phyloP scores from a whole-genome alignment of 164 flowering plant species.

The Magnolia sinica region DNA sequence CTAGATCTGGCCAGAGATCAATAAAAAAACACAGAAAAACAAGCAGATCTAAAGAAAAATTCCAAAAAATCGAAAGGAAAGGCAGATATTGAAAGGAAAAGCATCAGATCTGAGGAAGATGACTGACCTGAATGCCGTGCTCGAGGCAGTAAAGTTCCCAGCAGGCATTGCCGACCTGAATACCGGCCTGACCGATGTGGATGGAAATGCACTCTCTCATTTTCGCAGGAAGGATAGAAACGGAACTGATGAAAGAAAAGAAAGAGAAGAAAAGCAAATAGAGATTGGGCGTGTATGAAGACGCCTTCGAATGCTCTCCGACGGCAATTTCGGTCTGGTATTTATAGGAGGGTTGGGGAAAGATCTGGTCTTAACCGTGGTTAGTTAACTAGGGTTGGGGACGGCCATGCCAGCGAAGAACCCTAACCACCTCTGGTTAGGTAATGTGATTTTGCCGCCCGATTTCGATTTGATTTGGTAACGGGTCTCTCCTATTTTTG shows the following conservation, averaged over 20 bases:
- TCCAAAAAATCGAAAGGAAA: not conserved
- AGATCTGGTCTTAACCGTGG: constrained; percentile 22
- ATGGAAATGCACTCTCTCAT: constrained; percentile 64
- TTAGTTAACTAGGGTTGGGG: constrained; percentile 26
- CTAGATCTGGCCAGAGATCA: not conserved
- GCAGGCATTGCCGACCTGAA: constrained; percentile 51
- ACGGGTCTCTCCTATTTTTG: not conserved
- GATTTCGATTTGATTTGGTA: constrained; percentile 3
- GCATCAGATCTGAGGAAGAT: not conserved
- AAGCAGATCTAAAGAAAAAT: not conserved
- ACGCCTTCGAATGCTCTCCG: constrained; percentile 24
- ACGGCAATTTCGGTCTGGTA: not conserved
- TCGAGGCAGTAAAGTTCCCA: constrained; percentile 52
- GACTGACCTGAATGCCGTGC: constrained; percentile 47
- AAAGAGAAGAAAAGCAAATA: not conserved
- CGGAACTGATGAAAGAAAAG: not conserved
- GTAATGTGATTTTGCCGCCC: constrained; percentile 4
- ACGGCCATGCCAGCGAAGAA: constrained; percentile 12
- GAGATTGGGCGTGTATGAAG: constrained; percentile 37
- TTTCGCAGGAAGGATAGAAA: constrained; percentile 11
- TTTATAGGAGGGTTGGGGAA: constrained; percentile 6
- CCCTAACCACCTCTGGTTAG: constrained; percentile 10
- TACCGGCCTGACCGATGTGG: constrained; percentile 60
- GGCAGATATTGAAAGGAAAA: not conserved
- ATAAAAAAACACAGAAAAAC: not conserved